Conservation (phyloP, 257 asterid species). For the Schizonepeta tenuifolia region DNA sequence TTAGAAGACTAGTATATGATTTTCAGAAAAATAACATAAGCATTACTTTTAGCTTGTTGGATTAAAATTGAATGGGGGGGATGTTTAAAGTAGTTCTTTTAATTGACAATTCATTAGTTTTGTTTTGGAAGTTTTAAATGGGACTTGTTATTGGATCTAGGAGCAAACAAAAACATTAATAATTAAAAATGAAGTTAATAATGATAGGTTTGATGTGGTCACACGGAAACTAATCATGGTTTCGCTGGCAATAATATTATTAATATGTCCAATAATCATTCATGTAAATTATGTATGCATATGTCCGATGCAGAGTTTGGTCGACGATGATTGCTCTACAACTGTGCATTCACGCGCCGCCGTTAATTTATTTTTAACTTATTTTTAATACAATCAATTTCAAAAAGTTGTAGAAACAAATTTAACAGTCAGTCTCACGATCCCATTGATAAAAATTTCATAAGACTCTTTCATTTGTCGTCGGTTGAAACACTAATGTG, state of each 20-base stretch:
- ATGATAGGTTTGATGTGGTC: neutral
- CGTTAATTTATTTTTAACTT: neutral
- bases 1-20: neutral
- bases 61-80: neutral
- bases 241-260: constrained; percentile 14
- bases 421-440: no score
- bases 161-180: constrained; percentile 19
- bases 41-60: neutral
- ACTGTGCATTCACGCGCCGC: constrained; percentile 6
- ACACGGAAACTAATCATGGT: constrained; percentile 25
- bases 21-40: neutral
- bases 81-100: neutral
- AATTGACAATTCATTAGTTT: neutral
- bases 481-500: no score
- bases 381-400: no score
- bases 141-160: constrained; percentile 21
- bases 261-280: neutral
- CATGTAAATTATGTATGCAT: neutral
- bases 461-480: no score
- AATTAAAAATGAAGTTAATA: neutral
- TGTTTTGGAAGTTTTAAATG: neutral
- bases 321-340: neutral
- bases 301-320: constrained; percentile 12
- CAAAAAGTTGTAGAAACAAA: no score
- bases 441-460: no score